phyloP scores from a whole-genome alignment of 257 asterid genomes.

The Nicotiana noctiflora region DNA sequence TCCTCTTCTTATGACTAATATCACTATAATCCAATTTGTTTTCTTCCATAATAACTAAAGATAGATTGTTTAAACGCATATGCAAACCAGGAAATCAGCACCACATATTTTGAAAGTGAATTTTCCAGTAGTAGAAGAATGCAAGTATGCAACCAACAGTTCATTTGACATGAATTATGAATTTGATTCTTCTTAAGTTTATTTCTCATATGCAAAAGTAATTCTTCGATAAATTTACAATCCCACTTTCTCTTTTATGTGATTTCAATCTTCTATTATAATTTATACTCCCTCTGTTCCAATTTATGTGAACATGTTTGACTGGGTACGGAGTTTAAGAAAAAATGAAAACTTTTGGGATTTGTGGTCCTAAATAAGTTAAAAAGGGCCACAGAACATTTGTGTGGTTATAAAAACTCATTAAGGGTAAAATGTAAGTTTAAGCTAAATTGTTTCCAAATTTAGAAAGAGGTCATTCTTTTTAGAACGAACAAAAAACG shows the following conservation, averaged over 20 bases:
- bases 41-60: background rate
- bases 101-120: background rate
- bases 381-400: too few relatives aligned
- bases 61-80: too few relatives aligned
- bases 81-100: background rate
- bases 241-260: background rate
- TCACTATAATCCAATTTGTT: background rate
- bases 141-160: background rate
- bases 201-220: background rate
- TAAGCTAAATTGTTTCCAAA: too few relatives aligned
- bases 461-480: too few relatives aligned
- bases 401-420: too few relatives aligned
- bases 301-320: too few relatives aligned
- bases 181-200: background rate
- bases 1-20: background rate
- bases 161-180: background rate
- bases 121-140: background rate
- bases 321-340: too few relatives aligned
- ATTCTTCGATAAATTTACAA: background rate
- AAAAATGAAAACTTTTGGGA: too few relatives aligned
- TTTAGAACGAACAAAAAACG: too few relatives aligned
- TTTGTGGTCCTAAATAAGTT: too few relatives aligned
- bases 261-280: background rate
- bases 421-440: too few relatives aligned
- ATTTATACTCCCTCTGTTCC: too few relatives aligned